phyloP scores from a whole-genome alignment of 2,329 filamentous ascomycete genomes.

The Periglandula ipomoeae region DNA sequence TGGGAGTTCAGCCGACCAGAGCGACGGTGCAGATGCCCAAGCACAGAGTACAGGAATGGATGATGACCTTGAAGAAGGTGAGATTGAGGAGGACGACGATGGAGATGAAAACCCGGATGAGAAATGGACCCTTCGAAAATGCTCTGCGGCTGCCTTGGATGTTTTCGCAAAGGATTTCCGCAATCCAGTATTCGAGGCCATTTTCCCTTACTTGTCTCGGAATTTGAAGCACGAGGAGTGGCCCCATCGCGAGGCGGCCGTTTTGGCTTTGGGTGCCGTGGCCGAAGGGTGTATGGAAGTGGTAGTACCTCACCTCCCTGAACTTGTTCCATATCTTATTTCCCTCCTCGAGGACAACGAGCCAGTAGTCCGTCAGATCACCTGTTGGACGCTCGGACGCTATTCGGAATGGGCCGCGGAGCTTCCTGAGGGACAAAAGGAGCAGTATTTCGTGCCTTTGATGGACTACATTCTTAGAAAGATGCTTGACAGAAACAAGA shows the following conservation, averaged over 20 bases:
- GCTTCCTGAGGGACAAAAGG: constrained; percentile 58
- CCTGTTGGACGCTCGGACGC: constrained; percentile 91
- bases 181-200: constrained; percentile 78
- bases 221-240: constrained; percentile 85
- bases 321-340: constrained; percentile 84
- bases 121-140: constrained; percentile 91
- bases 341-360: constrained; percentile 75
- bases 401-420: constrained; percentile 89
- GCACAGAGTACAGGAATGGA: constrained; percentile 51
- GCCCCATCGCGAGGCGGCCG: constrained; percentile 87
- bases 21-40: constrained; percentile 31
- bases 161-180: constrained; percentile 89
- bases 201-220: constrained; percentile 83
- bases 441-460: constrained; percentile 82
- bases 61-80: constrained; percentile 78
- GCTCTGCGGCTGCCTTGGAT: constrained; percentile 89
- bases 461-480: constrained; percentile 92
- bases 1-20: constrained; percentile 19
- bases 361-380: constrained; percentile 90
- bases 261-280: constrained; percentile 87
- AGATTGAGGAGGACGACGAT: constrained; percentile 67
- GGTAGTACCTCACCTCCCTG: constrained; percentile 81
- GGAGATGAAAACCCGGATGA: constrained; percentile 85
- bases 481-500: constrained; percentile 97
- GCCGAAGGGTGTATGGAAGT: constrained; percentile 89